Conservation (phyloP, 2,329 filamentous ascomycete species). For the Diaporthe sp. region DNA sequence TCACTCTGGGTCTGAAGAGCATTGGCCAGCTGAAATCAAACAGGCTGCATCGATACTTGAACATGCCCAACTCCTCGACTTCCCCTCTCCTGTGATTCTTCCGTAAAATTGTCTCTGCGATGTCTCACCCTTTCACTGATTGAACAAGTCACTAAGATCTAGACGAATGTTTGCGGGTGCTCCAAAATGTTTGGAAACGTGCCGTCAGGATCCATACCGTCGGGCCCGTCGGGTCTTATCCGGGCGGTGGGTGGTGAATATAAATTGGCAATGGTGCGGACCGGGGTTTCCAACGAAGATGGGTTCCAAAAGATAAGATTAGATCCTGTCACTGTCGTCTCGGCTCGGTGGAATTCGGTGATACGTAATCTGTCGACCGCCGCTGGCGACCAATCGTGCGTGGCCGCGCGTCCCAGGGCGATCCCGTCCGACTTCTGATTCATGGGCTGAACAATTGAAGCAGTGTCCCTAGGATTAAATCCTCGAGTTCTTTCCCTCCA, state of each 20-base stretch:
- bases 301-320: constrained; percentile 20
- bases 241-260: background rate
- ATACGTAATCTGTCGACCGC: constrained; percentile 14
- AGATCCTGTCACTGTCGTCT: background rate
- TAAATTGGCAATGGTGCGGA: background rate
- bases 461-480: background rate
- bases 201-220: background rate
- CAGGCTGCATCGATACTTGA: background rate
- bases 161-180: too few species aligned
- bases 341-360: constrained; percentile 13
- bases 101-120: background rate
- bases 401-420: constrained; percentile 24
- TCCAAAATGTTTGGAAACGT: background rate
- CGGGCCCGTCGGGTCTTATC: background rate
- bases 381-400: background rate
- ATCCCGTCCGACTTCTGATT: constrained; percentile 4
- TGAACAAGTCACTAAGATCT: background rate
- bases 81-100: background rate
- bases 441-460: background rate
- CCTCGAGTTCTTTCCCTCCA: too few species aligned
- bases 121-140: background rate
- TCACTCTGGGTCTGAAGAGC: background rate
- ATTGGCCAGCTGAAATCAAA: background rate
- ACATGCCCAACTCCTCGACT: background rate
- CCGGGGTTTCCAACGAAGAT: background rate